Evolutionary conservation across 2,329 filamentous ascomycete genomes (phyloP).

Genomic region (Paraphoma sp.): DNA sequence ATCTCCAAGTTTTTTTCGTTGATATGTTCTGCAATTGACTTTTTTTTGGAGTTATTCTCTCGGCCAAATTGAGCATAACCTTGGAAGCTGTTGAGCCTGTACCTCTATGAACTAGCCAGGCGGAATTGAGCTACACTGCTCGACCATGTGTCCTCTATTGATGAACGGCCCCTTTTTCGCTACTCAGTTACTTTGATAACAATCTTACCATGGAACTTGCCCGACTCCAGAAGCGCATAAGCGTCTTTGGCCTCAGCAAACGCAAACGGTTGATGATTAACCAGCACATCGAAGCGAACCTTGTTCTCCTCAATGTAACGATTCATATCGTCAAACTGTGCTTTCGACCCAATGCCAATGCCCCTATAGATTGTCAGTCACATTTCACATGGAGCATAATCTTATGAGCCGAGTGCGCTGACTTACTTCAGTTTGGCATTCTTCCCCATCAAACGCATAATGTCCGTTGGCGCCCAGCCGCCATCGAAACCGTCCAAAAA

Average conservation of each 20-base stretch:
- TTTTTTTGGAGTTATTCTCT: no score
- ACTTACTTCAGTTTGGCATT: conserved; percentile 31
- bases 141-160: no score
- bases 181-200: neutral
- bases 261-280: conserved; percentile 40
- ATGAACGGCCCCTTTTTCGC: no score
- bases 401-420: neutral
- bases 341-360: conserved; percentile 65
- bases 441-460: conserved; percentile 55
- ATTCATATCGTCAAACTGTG: conserved; percentile 51
- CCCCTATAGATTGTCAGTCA: conserved; percentile 45
- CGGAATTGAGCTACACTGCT: no score
- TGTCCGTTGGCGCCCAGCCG: conserved; percentile 52
- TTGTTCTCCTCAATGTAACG: conserved; percentile 36
- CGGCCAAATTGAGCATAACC: no score
- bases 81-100: no score
- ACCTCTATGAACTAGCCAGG: no score
- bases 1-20: no score
- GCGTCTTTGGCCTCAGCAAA: conserved; percentile 42
- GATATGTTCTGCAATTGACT: no score
- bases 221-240: conserved; percentile 43
- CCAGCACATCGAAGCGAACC: conserved; percentile 26
- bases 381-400: neutral
- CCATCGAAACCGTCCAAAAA: conserved; percentile 54
- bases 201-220: conserved; percentile 38